Evolutionary conservation across 148 eudicot species (phyloP), one percentile per base, ranked within the genome.

Genomic region (Talinum fruticosum): DNA sequence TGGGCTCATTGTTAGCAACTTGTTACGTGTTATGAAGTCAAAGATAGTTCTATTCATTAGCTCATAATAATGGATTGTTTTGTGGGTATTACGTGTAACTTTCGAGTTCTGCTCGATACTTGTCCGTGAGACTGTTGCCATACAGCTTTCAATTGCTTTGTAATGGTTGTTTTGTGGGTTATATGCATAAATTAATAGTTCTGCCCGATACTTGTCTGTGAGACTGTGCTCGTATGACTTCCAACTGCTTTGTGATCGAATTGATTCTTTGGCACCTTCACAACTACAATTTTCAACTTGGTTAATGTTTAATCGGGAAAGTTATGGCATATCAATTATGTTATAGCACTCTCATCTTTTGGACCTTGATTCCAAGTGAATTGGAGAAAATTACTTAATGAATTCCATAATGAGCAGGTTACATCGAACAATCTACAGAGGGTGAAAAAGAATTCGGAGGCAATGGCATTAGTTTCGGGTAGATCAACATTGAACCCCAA

Each of bases 401-500:
- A 13, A 10, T 54, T 57, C 54, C 35, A n/a, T 49, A n/a, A 5
- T 62, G n/a, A 69, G 79, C 82, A 82, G 85, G 76, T 65, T 75
- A 70, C 70, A 30, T 59, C 28, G 51, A 19, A 67, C 47, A 49
- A 45, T 33, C 18, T 28, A 24, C 34, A 7, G 0, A 6, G 37
- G 36, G 6, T 41, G n/a, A 32, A 57, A 35, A 35, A 21, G 41
- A 49, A 45, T 1, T 67, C 36, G 71, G 72, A 38, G 32, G 78
- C 69, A 54, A 92, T 95, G 99, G 91, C 99, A 65, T 75, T 91
- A 61, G 90, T 91, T 37, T 87, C 93, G 26, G 91, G 91, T 57
- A 82, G 88, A 75, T 96, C 99, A 26, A 84, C 88, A 2, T 81
- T 96, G 86, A 96, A 93, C 76, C 99, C 99, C 18, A 91, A 96